A percentile compares a stretch with the other conserved stretches of the same genome.
Evolutionary conservation across 148 eudicot species (phyloP).

Genomic region (Cornus kousa): DNA sequence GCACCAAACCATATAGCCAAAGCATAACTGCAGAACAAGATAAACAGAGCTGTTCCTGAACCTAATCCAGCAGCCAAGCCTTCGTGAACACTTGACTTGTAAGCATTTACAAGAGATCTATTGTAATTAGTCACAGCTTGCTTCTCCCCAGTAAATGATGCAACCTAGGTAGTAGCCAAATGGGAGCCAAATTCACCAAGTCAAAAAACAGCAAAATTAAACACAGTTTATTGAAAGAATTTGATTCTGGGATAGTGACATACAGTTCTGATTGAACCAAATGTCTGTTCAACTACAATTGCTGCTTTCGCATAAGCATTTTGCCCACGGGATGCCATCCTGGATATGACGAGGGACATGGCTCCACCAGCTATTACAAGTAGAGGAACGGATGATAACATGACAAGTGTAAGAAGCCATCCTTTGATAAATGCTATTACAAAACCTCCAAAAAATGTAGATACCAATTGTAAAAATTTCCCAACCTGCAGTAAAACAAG

Average conservation of each 20-base stretch:
- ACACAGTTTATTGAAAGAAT: neutral
- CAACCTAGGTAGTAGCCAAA: constrained; percentile 44
- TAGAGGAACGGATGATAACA: constrained; percentile 60
- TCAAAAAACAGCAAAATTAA: too few relatives aligned
- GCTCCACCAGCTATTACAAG: constrained; percentile 53
- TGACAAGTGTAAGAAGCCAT: constrained; percentile 81
- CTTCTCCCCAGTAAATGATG: constrained; percentile 73
- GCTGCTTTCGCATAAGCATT: constrained; percentile 76
- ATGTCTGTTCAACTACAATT: constrained; percentile 68
- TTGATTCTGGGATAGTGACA: constrained; percentile 11
- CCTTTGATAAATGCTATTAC: constrained; percentile 73
- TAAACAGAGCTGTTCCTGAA: constrained; percentile 35
- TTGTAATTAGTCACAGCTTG: constrained; percentile 44
- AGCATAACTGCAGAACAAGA: constrained; percentile 40
- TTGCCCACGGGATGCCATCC: constrained; percentile 62
- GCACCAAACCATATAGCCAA: constrained; percentile 74
- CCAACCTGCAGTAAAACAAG: constrained; percentile 56
- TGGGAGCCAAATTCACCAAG: neutral
- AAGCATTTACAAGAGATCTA: constrained; percentile 40
- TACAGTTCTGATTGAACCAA: constrained; percentile 88
- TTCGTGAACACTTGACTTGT: constrained; percentile 41
- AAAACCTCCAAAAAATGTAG: constrained; percentile 80
- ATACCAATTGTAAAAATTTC: constrained; percentile 57
- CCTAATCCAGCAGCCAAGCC: constrained; percentile 56
- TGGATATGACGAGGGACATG: constrained; percentile 46